These are phyloP conservation scores for Scheffersomyces parashehatae DNA, from an alignment of 1,139 yeast species.

Conservation along the genomic window DNA sequence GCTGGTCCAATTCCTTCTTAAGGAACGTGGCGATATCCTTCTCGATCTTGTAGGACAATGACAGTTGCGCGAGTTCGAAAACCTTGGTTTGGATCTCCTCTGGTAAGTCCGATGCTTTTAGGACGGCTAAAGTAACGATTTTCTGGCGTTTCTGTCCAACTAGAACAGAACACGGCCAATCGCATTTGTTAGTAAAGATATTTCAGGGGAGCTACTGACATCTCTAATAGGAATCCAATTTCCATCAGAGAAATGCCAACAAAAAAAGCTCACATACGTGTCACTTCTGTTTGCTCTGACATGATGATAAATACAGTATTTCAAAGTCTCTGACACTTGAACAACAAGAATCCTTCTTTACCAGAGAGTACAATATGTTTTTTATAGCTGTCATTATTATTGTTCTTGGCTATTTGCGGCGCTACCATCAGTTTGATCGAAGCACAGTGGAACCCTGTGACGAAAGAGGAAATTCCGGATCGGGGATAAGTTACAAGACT, in stretches of 20 bases:
- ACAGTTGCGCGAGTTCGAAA: constrained; percentile 57
- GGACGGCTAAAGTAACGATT: constrained; percentile 28
- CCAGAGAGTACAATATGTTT: too few species aligned
- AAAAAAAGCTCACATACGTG: background rate
- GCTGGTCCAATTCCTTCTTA: constrained; percentile 65
- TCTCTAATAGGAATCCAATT: background rate
- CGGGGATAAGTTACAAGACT: too few species aligned
- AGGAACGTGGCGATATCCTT: constrained; percentile 80
- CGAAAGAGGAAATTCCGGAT: too few species aligned
- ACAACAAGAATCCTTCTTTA: too few species aligned
- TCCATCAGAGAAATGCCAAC: background rate
- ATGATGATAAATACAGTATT: background rate
- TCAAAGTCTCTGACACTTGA: too few species aligned
- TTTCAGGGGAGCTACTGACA: too few species aligned
- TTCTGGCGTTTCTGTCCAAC: background rate
- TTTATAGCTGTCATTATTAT: too few species aligned
- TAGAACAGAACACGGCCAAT: background rate
- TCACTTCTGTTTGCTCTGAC: background rate
- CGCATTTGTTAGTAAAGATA: background rate
- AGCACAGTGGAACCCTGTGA: too few species aligned
- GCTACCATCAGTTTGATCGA: too few species aligned
- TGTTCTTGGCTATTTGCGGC: too few species aligned
- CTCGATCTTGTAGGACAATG: constrained; percentile 49
- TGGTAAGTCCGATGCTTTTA: constrained; percentile 51
- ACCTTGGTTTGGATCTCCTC: constrained; percentile 62